phyloP scores from a whole-genome alignment of 2,329 filamentous ascomycete genomes.

The Orbilia oligospora region DNA sequence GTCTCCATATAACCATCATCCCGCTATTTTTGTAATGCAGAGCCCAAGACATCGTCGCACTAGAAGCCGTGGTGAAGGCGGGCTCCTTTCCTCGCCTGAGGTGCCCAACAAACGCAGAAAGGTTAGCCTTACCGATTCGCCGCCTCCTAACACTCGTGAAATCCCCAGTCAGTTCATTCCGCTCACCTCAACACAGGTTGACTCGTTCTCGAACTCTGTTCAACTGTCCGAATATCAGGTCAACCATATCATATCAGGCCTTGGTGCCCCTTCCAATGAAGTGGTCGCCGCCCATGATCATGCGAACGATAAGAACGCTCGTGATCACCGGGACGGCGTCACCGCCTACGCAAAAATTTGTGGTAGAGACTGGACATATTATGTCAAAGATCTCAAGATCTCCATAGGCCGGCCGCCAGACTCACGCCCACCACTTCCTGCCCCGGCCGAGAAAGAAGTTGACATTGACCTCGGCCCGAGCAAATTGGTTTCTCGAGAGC shows the following conservation, averaged over 20 bases:
- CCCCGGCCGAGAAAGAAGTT: constrained; percentile 68
- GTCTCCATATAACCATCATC: not conserved
- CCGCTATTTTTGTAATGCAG: constrained; percentile 20
- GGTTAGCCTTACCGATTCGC: constrained; percentile 25
- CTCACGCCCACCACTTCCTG: constrained; percentile 64
- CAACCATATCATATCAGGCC: constrained; percentile 64
- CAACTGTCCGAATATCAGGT: constrained; percentile 61
- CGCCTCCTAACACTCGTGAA: constrained; percentile 14
- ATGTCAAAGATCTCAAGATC: constrained; percentile 80
- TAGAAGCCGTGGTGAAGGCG: constrained; percentile 52
- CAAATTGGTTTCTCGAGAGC: constrained; percentile 83
- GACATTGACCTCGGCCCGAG: constrained; percentile 91
- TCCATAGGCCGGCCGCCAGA: constrained; percentile 82
- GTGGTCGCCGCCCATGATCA: constrained; percentile 76
- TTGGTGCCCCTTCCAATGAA: constrained; percentile 63
- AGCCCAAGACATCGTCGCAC: constrained; percentile 56
- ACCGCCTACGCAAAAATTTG: constrained; percentile 86
- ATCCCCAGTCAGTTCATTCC: not conserved
- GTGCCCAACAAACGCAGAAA: constrained; percentile 59
- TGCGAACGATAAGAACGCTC: constrained; percentile 76
- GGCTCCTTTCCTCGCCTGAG: constrained; percentile 42
- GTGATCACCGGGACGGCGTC: constrained; percentile 73
- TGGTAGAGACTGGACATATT: constrained; percentile 86
- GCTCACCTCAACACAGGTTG: constrained; percentile 34
- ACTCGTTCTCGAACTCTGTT: constrained; percentile 25